Conservation (phyloP, 108 stramenopile genomes). For the Fragilariopsis cylindrus region DNA sequence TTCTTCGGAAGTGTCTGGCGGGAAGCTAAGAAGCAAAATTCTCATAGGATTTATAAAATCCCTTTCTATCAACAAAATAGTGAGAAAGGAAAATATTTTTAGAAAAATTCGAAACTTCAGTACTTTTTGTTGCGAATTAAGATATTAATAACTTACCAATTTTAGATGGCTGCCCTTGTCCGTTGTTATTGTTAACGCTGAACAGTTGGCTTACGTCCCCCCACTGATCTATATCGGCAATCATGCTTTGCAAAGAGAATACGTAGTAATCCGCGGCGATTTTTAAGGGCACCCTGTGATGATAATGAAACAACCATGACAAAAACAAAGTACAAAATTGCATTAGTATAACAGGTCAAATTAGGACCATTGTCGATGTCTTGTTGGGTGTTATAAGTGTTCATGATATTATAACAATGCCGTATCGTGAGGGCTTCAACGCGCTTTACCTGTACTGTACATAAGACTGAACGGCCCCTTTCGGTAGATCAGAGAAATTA, state of each 20-base stretch:
- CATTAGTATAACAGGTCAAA: background rate
- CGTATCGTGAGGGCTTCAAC: background rate
- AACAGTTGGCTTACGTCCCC: conserved; percentile 70
- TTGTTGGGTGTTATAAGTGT: too few relatives aligned
- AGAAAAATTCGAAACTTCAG: background rate
- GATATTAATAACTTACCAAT: conserved; percentile 29
- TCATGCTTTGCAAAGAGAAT: conserved; percentile 66
- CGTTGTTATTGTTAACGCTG: conserved; percentile 45
- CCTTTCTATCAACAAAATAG: conserved; percentile 41
- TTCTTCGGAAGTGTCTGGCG: conserved; percentile 78
- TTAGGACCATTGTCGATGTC: background rate
- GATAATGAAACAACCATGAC: too few relatives aligned
- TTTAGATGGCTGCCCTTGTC: conserved; percentile 67
- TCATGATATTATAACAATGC: too few relatives aligned
- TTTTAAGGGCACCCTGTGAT: conserved; percentile 33
- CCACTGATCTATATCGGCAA: conserved; percentile 66
- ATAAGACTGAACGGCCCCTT: conserved; percentile 69
- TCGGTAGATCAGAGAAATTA: conserved; percentile 64
- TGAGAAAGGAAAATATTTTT: background rate
- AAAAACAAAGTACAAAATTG: background rate
- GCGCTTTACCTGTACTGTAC: conserved; percentile 49
- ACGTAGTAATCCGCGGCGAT: conserved; percentile 81
- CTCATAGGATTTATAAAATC: conserved; percentile 84
- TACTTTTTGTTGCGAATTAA: background rate
- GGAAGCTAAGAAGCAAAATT: conserved; percentile 73